Base-by-base conservation (phyloP, 2,329 filamentous ascomycete species). In the Cladorrhinum sp. region DNA sequence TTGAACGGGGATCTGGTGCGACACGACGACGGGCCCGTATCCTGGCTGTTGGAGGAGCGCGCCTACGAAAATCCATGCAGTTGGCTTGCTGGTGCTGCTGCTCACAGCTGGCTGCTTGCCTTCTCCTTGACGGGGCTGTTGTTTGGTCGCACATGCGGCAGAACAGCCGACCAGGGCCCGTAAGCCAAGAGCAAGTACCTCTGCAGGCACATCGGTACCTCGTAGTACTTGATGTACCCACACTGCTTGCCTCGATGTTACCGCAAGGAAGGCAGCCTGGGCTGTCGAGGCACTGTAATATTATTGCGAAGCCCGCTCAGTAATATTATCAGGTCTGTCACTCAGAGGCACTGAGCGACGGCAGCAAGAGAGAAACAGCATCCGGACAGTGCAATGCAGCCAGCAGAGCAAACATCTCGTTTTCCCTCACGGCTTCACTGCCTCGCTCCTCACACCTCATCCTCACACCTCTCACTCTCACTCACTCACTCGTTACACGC, bases 211-310 rank as follows among this genome's bases (percentile, higher is more conserved):
- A 52, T 57, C 57, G 63, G 67, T 69, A 69, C 66, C 61, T 65
- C 57, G 57, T 65, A 64, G 67, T 69, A 69, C 67, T 63, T 62
- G 57, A 64, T 63, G 63, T 64, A 59, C 62, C 36, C 56, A 38
- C 50, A 58, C 49, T 57, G 57, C 24, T 52, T 20, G 59, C 49
- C 52, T 58, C 60, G 50, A 63, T 45, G 59, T 56, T 60, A 52
- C 60, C 41, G 52, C 51, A 25, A 18, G 49, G 49, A 50, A 50
- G 49, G 49, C 49, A 50, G 22, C 49, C 24, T 38, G 38, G 45
- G n/a, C 54, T 57, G 56, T 53, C 48, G 50, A 55, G 57, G 59
- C 51, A 55, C 55, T 60, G 59, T 60, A 41, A 41, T 41, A 41
- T 41, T 41, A 41, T 13, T 41, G 36, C 36, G 12, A 41, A 41